Evolutionary conservation across 2,329 filamentous ascomycete species (phyloP), one percentile per base, ranked within the genome.

Genomic region (Lecanicillium sp.): DNA sequence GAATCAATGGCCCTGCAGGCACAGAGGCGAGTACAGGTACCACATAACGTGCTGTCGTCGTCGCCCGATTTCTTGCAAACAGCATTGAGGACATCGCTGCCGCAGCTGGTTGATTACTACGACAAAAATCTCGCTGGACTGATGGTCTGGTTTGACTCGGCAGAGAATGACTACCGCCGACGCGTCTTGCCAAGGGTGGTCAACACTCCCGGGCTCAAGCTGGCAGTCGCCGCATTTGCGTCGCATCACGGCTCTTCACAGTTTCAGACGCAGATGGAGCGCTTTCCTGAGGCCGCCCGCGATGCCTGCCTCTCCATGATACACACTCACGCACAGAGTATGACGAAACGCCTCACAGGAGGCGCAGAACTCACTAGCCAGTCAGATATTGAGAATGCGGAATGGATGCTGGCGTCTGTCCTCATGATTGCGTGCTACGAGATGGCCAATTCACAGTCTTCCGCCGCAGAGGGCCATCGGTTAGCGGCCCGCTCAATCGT

Each of bases 71-170:
- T 33, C 12, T 17, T 41, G 6, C 39, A 41, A n/a, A 36, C 33
- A 13, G 20, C 33, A 4, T 30, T 36, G 9, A 15, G 42, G 20
- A 39, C 39, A 9, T 51, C 53, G 14, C 41, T 44, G 13, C 44
- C 45, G 5, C 43, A 48, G 10, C 50, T 56, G 31, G 47, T 56
- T 20, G 48, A 55, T 8, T 55, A 57, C 36, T 57, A 54, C 34
- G 50, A 54, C 22, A 50, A 51, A 36, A 45, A 53, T 36, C 35
- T 57, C 18, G 54, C 53, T 3, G 49, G 52, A 5, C 44, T 56
- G 10, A 57, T 57, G 54, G 53, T 57, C 13, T 57, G 54, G 54
- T 43, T 56, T 14, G 54, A 57, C 36, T 52, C 53, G 9, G 47
- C 46, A 4, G 47, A 54, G 14, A 57, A 57, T 27, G 48, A 49